Percentiles rank a stretch among this genome's conserved stretches.
These are phyloP conservation scores for Porodaedalea pini DNA, from an alignment of 1,284 basidiomycete species.

Conservation along the genomic window DNA sequence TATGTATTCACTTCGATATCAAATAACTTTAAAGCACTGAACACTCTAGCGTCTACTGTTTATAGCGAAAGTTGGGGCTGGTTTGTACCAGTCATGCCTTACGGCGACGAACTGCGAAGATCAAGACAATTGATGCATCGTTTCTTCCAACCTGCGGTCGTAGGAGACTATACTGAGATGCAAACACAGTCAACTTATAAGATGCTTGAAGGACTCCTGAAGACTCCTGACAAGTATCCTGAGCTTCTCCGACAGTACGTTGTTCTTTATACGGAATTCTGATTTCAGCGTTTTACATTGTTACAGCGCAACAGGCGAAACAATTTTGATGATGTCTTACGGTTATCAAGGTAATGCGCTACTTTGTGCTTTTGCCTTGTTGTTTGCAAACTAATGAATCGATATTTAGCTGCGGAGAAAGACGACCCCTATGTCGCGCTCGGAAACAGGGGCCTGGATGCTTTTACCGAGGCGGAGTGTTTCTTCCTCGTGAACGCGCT, in stretches of 20 bases:
- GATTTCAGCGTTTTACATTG: too few species aligned
- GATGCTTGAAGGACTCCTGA: constrained; percentile 1
- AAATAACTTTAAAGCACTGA: too few species aligned
- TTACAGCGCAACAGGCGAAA: constrained; percentile 7
- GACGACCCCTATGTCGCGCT: constrained; percentile 20
- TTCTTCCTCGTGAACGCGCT: constrained; percentile 15
- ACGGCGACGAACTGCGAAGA: constrained; percentile 3
- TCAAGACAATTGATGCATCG: constrained; percentile 6
- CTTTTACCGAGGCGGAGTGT: constrained; percentile 5
- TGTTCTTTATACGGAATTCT: too few species aligned
- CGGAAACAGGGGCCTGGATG: constrained; percentile 14
- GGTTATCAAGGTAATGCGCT: constrained; percentile 17
- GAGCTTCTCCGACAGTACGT: background rate
- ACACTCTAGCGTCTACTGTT: too few species aligned
- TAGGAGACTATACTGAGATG: background rate
- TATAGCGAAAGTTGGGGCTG: background rate
- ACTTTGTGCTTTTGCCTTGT: too few species aligned
- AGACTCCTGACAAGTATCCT: constrained; percentile 1
- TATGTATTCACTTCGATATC: too few species aligned
- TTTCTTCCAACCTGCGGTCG: constrained; percentile 2
- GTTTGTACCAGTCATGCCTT: constrained; percentile 10
- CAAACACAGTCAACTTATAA: background rate
- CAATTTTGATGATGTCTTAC: constrained; percentile 12
- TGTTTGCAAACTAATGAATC: background rate
- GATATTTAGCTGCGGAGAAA: background rate